Evolutionary conservation across 1,284 basidiomycete species (phyloP).

Genomic region (Heterobasidion occidentale): DNA sequence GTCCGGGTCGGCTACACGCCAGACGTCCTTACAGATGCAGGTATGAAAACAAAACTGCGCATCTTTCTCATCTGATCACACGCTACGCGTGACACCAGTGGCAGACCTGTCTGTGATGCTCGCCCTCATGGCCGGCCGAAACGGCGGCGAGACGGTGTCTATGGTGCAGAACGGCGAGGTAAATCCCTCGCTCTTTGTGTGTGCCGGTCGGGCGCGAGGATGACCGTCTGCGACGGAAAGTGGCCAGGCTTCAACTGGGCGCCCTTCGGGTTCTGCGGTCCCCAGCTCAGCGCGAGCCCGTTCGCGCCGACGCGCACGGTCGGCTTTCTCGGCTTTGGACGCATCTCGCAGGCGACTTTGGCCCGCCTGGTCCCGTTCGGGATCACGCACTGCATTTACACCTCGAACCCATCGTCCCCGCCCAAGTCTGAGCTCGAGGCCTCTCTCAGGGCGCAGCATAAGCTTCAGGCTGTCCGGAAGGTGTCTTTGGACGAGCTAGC

Average conservation of each 20-base stretch:
- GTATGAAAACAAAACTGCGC: constrained; percentile 26
- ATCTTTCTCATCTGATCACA: constrained; percentile 1
- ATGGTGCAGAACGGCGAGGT: constrained; percentile 67
- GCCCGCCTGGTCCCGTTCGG: constrained; percentile 74
- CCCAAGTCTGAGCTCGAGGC: constrained; percentile 36
- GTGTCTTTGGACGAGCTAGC: constrained; percentile 69
- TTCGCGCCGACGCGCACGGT: constrained; percentile 55
- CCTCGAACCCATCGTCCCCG: constrained; percentile 42
- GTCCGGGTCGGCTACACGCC: constrained; percentile 88
- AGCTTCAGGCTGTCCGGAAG: constrained; percentile 45
- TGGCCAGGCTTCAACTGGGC: constrained; percentile 70
- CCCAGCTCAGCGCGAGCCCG: constrained; percentile 56
- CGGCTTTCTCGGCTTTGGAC: constrained; percentile 92
- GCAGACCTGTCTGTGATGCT: constrained; percentile 88
- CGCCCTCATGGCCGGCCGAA: constrained; percentile 83
- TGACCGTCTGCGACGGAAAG: constrained; percentile 3
- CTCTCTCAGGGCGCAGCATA: constrained; percentile 34
- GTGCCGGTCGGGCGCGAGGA: constrained; percentile 10
- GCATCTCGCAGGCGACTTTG: constrained; percentile 80
- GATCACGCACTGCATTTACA: constrained; percentile 62
- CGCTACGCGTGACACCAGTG: constrained; percentile 33
- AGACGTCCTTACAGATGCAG: constrained; percentile 83
- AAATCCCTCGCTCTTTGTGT: constrained; percentile 13
- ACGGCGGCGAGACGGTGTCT: constrained; percentile 55
- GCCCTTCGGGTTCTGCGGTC: constrained; percentile 77